Evolutionary conservation across 2,329 filamentous ascomycete genomes (phyloP).

Genomic region (Bisporella sp.): DNA sequence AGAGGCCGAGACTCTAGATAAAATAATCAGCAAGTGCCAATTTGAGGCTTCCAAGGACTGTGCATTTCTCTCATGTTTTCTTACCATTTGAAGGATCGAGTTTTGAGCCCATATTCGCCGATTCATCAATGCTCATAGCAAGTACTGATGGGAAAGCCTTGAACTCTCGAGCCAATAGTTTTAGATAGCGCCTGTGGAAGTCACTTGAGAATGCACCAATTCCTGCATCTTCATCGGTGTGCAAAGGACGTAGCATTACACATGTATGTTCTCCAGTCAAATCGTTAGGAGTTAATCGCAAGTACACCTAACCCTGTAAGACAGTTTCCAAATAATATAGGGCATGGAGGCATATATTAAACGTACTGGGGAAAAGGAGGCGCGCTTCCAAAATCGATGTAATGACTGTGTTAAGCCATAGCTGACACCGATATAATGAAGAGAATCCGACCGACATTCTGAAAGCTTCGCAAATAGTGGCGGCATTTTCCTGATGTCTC

Average conservation of each 20-base stretch:
- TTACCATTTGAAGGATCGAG: conserved; percentile 48
- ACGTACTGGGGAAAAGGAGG: conserved; percentile 64
- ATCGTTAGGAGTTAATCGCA: conserved; percentile 92
- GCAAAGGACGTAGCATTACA: conserved; percentile 86
- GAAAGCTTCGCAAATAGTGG: conserved; percentile 84
- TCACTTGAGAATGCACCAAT: conserved; percentile 85
- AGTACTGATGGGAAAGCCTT: conserved; percentile 69
- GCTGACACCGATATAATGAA: conserved; percentile 94
- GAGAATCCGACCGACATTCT: conserved; percentile 68
- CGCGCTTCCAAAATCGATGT: conserved; percentile 95
- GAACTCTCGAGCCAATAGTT: conserved; percentile 89
- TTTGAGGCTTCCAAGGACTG: no score
- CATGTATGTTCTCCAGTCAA: conserved; percentile 96
- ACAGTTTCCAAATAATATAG: no score
- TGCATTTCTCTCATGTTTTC: no score
- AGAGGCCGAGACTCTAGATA: conserved; percentile 40
- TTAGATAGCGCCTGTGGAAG: conserved; percentile 90
- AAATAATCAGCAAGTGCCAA: no score
- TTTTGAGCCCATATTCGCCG: conserved; percentile 65
- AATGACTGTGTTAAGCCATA: conserved; percentile 83
- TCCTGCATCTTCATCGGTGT: conserved; percentile 69
- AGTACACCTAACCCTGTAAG: conserved; percentile 48
- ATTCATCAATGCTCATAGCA: conserved; percentile 83
- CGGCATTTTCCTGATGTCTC: conserved; percentile 87
- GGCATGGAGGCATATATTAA: no score